phyloP scores from a whole-genome alignment of 768 basidiomycete species.

The Kwoniella botswanensis region DNA sequence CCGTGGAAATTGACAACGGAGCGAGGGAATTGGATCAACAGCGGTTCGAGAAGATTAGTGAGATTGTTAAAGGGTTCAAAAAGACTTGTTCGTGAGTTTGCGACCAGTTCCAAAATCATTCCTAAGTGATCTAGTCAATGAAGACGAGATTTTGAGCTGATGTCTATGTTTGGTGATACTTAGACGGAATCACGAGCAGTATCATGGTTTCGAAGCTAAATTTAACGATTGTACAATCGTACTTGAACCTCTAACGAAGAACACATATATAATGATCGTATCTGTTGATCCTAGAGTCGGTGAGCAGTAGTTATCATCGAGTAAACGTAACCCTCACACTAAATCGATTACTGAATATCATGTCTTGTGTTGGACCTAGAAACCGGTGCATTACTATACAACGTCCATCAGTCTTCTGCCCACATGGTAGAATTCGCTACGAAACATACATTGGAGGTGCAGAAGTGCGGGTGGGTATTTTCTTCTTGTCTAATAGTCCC shows the following conservation, averaged over 20 bases:
- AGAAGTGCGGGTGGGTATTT: constrained; percentile 53
- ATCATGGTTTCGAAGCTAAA: constrained; percentile 53
- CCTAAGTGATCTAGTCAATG: no score
- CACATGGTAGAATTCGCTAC: constrained; percentile 80
- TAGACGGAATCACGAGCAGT: constrained; percentile 36
- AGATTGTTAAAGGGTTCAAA: constrained; percentile 95
- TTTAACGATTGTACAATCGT: constrained; percentile 53
- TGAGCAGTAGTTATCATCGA: constrained; percentile 55
- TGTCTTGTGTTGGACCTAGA: constrained; percentile 62
- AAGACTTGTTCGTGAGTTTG: constrained; percentile 76
- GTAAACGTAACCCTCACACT: no score
- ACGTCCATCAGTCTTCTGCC: constrained; percentile 79
- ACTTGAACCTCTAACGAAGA: constrained; percentile 87
- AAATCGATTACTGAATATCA: no score
- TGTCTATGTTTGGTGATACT: no score
- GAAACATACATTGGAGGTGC: constrained; percentile 30
- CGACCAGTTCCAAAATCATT: neutral
- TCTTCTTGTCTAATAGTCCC: neutral
- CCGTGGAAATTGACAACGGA: constrained; percentile 45
- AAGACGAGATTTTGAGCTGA: no score
- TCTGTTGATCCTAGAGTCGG: constrained; percentile 88
- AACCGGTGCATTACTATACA: constrained; percentile 83
- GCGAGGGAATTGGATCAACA: constrained; percentile 59
- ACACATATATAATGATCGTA: constrained; percentile 89
- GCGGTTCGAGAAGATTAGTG: constrained; percentile 64